These are phyloP conservation scores for Botrytis elliptica DNA, from an alignment of 2,329 filamentous ascomycete genomes.

Conservation along the genomic window DNA sequence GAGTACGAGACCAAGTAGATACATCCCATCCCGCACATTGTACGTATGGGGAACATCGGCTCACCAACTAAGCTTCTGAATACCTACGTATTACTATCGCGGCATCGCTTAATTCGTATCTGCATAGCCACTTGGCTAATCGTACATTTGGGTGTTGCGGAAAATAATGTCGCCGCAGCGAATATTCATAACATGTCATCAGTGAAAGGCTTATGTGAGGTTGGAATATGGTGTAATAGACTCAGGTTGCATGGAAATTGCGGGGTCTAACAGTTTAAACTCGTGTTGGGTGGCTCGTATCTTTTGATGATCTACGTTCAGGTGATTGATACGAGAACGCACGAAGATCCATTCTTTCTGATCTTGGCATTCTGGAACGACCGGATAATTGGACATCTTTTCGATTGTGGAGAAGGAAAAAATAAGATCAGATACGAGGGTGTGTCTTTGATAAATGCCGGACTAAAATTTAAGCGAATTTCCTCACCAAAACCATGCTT, in stretches of 20 bases:
- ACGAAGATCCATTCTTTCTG: constrained; percentile 2
- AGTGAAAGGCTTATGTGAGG: constrained; percentile 2
- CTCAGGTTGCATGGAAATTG: constrained; percentile 2
- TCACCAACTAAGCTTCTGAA: constrained; percentile 1
- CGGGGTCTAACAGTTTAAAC: constrained; percentile 9
- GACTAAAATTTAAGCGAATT: too few relatives aligned
- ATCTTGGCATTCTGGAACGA: background rate
- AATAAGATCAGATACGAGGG: background rate
- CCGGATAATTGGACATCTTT: background rate
- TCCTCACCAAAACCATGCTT: too few relatives aligned
- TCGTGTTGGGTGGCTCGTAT: constrained; percentile 19
- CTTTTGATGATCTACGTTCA: constrained; percentile 13
- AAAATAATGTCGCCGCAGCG: constrained; percentile 7
- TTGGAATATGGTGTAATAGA: background rate
- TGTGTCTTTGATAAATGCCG: too few relatives aligned
- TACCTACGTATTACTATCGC: constrained; percentile 4
- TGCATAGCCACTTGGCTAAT: constrained; percentile 18
- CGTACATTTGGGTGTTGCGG: background rate
- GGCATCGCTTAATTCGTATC: constrained; percentile 19
- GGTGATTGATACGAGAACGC: constrained; percentile 19
- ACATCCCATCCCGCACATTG: background rate
- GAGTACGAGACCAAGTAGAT: constrained; percentile 8
- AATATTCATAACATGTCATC: background rate
- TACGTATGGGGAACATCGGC: constrained; percentile 5
- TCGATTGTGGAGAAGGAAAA: background rate